Evolutionary conservation across 2,329 filamentous ascomycete species (phyloP), one percentile per base, ranked within the genome.

Genomic region (Penicillium hesseltinei): DNA sequence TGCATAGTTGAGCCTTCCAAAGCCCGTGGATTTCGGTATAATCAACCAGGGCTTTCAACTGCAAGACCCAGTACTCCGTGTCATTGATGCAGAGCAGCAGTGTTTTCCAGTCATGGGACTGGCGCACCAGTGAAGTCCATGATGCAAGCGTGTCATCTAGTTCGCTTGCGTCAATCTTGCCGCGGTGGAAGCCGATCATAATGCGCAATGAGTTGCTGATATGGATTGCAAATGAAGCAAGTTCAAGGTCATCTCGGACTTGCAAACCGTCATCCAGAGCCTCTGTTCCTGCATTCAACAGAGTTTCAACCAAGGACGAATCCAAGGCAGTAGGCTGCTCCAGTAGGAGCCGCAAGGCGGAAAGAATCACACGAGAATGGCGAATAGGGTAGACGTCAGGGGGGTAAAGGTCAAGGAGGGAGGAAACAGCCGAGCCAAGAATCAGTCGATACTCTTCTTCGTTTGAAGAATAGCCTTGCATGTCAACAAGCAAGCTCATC

Each of bases 1-100:
- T 73, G 9, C 75, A 75, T 46, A 85, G 67, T 43, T 79, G 77
- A 27, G 78, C 67, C 48, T 77, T 78, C 62, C 81, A 81, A 33
- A 82, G 74, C 1, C 84, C 85, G 55, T 83, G 80, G 40, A 85
- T 80, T 48, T 81, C 80, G 5, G 86, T 76, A 62, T 81, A 88
- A 56, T 86, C 82, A 8, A 81, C 75, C 40, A 84, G 71, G 2
- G 80, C 77, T 53, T 80, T 77, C 38, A 88, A 71, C 49, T 85
- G 81, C 31, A 77, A 65, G 15, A 83, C 60, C 69, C 83, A 80
- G 45, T 74, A 71, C 19, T 78, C 75, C 8, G 77, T 63, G 62
- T 84, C 78, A 45, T 84, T 81, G n/a, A 88, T 66, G 15, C 71
- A 69, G 13, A 71, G 66, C 15, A 73, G 57, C 19, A 87, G 62